A percentile compares a stretch with the other conserved stretches of the same genome.
Evolutionary conservation across 2,329 filamentous ascomycete species (phyloP).

Genomic region (Aspergillus candidus): DNA sequence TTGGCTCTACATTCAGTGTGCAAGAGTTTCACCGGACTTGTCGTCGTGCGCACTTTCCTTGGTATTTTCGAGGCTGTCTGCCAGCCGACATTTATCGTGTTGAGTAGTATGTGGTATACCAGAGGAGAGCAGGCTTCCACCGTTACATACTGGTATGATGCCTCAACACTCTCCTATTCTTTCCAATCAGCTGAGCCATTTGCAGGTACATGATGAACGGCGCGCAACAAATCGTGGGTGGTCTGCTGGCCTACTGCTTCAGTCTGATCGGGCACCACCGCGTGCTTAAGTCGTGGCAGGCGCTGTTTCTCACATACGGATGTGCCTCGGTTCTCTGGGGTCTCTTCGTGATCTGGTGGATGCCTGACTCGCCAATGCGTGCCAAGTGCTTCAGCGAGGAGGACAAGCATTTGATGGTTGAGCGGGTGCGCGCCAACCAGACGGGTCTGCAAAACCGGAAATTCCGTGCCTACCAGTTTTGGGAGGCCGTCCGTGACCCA

Average conservation of each 20-base stretch:
- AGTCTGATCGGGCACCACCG: conserved; percentile 46
- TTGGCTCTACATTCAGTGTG: conserved; percentile 58
- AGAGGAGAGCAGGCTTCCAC: conserved; percentile 60
- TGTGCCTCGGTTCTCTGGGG: conserved; percentile 58
- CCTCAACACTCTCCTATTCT: neutral
- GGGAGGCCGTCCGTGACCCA: conserved; percentile 57
- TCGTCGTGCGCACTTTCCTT: conserved; percentile 58
- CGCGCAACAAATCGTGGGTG: conserved; percentile 65
- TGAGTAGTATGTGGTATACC: conserved; percentile 66
- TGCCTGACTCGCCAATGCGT: conserved; percentile 66
- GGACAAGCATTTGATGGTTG: conserved; percentile 59
- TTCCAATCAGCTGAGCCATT: neutral
- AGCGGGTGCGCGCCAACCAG: conserved; percentile 56
- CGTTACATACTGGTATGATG: conserved; percentile 59
- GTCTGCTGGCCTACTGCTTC: conserved; percentile 56
- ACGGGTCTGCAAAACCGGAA: conserved; percentile 55
- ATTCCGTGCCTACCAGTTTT: conserved; percentile 50
- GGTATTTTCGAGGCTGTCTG: conserved; percentile 67
- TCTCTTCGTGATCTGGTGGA: conserved; percentile 56
- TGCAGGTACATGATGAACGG: conserved; percentile 67
- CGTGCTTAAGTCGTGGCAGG: conserved; percentile 61
- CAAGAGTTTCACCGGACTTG: conserved; percentile 54
- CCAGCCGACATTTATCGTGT: conserved; percentile 61
- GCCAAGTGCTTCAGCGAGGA: conserved; percentile 63
- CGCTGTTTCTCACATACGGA: conserved; percentile 63